These are phyloP conservation scores for Blastocystis hominis DNA, from an alignment of 352 stramenopile genomes.

Conservation along the genomic window DNA sequence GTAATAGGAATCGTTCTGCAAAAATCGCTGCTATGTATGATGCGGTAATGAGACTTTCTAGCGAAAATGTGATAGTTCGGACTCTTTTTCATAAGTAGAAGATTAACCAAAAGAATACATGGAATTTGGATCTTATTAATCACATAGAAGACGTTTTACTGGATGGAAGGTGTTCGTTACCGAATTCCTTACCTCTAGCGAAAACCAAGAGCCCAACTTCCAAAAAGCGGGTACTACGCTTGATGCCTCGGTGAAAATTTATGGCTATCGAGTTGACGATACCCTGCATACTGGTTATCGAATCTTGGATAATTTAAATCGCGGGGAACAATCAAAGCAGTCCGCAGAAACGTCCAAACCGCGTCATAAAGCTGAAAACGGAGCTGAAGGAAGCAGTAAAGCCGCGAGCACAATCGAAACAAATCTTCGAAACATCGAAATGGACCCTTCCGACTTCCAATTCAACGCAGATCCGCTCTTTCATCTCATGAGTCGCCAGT, in stretches of 20 bases:
- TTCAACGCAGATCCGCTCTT: slow-evolving; percentile 72
- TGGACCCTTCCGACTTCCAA: slow-evolving; percentile 67
- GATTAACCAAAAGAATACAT: slow-evolving; percentile 58
- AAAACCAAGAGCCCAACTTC: slow-evolving; percentile 72
- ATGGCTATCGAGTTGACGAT: slow-evolving; percentile 92
- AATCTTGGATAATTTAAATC: slow-evolving; percentile 88
- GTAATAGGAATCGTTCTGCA: slow-evolving; percentile 40
- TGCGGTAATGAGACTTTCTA: slow-evolving; percentile 40
- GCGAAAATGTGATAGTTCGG: slow-evolving; percentile 27
- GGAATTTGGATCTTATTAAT: slow-evolving; percentile 57
- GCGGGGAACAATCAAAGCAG: slow-evolving; percentile 58
- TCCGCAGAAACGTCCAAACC: background rate
- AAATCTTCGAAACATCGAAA: slow-evolving; percentile 64
- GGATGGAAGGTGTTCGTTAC: background rate
- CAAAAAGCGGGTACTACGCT: slow-evolving; percentile 89
- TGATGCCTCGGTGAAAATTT: slow-evolving; percentile 94
- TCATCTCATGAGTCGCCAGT: slow-evolving; percentile 71
- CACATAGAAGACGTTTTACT: slow-evolving; percentile 55
- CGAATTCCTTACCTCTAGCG: background rate
- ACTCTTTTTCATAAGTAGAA: background rate
- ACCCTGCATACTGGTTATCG: slow-evolving; percentile 90
- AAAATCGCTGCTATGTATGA: slow-evolving; percentile 48
- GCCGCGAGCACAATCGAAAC: slow-evolving; percentile 29
- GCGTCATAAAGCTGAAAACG: background rate
- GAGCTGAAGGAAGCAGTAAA: too few relatives aligned